Evolutionary conservation across 2,329 filamentous ascomycete genomes (phyloP), one percentile per base, ranked within the genome.

Genomic region (Claviceps africana): DNA sequence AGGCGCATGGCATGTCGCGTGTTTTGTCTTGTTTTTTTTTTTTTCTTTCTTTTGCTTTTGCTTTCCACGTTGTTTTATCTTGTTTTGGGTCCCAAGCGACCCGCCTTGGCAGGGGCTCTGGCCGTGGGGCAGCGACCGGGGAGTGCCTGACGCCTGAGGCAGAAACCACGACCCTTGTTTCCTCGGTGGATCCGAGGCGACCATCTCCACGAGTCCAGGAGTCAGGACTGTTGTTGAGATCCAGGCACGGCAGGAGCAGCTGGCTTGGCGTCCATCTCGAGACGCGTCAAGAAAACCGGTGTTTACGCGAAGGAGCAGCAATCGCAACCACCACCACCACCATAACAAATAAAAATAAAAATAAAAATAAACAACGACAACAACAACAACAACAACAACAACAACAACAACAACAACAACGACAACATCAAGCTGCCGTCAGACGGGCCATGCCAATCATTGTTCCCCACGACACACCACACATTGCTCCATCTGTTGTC

Each of bases 391-490:
- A 64, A n/a, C 46, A 42, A 51, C 43, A 50, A 42, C 15, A 50
- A 44, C 37, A 46, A 48, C 51, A 56, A 59, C 59, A 59, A 56
- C 55, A 58, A 60, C 60, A 63, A 63, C 19, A 13, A 60, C 60
- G 61, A 57, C 60, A 52, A 48, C 37, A 46, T 31, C 51, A 39
- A 30, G 28, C 40, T n/a, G 28, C 54, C 15, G n/a, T 42, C 25
- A 6, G 22, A 46, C 51, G 5, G 48, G 55, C 51, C 52, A 60
- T 60, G 57, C 54, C 54, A 58, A 59, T 25, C 25, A 42, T 48
- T 51, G 54, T 25, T 48, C 48, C 15, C 5, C 21, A 44, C 54
- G 57, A 55, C 53, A 54, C 58, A 57, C 54, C 51, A 40, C 55
- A 52, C 53, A 53, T 51, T 61, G 4, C 11, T 35, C 35, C 17